phyloP scores from a whole-genome alignment of 805 yeast genomes.

The Starmerella stellata region DNA sequence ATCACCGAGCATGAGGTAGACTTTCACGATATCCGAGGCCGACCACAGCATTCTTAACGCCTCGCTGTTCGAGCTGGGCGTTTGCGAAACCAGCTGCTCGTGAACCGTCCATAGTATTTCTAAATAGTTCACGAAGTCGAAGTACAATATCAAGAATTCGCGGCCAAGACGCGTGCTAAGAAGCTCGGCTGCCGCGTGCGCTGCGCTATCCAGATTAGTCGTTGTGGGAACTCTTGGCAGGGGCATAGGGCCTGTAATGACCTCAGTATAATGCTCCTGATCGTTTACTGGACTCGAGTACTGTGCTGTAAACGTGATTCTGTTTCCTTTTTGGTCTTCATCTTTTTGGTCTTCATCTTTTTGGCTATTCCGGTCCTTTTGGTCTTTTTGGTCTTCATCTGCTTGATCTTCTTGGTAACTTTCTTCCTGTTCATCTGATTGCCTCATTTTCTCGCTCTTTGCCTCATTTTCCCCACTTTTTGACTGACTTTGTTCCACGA shows the following conservation, averaged over 20 bases:
- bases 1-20: conserved; percentile 52
- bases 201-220: conserved; percentile 35
- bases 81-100: conserved; percentile 15
- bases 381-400: conserved; percentile 15
- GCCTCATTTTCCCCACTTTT: not conserved
- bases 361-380: not conserved
- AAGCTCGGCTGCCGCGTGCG: conserved; percentile 41
- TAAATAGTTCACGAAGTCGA: conserved; percentile 39
- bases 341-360: not conserved
- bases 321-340: not conserved
- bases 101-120: conserved; percentile 35
- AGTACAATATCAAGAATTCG: conserved; percentile 37
- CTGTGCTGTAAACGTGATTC: conserved; percentile 8
- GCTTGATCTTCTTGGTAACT: conserved; percentile 9
- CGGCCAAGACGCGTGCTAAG: conserved; percentile 46
- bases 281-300: conserved; percentile 14
- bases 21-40: conserved; percentile 57
- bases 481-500: no score
- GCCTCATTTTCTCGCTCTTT: not conserved
- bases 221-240: conserved; percentile 44
- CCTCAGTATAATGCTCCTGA: conserved; percentile 41
- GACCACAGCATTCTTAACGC: conserved; percentile 38
- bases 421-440: not conserved
- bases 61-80: not conserved
- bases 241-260: conserved; percentile 61